Evolutionary conservation across 306 rosid genomes (phyloP), one percentile per base, ranked within the genome.

Genomic region (Ceratonia siliqua): DNA sequence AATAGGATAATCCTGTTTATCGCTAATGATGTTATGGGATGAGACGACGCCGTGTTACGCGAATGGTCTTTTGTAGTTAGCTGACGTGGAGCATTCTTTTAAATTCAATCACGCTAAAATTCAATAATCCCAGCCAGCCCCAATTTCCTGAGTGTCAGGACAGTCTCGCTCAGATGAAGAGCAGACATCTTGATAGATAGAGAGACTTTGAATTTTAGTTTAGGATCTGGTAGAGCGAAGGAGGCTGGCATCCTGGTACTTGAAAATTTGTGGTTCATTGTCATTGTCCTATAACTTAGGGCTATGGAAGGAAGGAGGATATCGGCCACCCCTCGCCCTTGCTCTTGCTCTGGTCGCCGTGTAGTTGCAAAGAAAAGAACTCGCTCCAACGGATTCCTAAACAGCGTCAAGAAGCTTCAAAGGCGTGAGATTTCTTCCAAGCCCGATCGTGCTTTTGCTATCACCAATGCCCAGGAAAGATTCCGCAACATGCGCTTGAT

Each of bases 401-500:
- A 50, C 75, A 78, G 90, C 75, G 87, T 92, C 15, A 90, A 84
- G 85, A 90, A 89, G 87, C 96, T 92, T 15, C 96, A 88, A 67
- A 42, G 82, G n/a, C 94, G 98, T 7, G 94, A 92, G 87, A 85
- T 92, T 68, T 79, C 84, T 66, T 85, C 98, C 8, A 92, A 84
- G 73, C 85, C 92, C 1, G 92, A 85, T 82, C 92, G 92, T 25
- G 85, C 96, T 73, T 90, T 92, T 68, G 83, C 89, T 33, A 81
- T 92, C 78, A 72, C 89, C 80, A 85, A 89, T 79, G 89, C 94
- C 6, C 87, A 85, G 61, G 94, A 92, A 76, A 81, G 91, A 74
- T 92, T 92, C 71, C 92, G 94, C 62, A 85, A 89, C 74, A 92
- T 92, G 79, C 91, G 94, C 21, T 85, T 92, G 72, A 79, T 82